Conservation (phyloP, 164 flowering plant genomes). For the Protea cynaroides region DNA sequence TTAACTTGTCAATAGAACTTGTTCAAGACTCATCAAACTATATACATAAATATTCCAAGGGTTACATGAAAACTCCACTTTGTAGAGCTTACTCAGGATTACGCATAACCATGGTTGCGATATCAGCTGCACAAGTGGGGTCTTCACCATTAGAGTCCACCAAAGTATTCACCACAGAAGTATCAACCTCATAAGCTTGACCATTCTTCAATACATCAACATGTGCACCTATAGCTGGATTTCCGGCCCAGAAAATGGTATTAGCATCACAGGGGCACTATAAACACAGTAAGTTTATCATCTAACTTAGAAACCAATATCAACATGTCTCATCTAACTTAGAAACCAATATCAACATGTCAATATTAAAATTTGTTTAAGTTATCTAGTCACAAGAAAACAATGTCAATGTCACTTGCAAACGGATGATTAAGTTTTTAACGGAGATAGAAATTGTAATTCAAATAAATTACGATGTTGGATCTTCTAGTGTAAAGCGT, state of each 20-base stretch:
- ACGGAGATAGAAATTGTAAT: no score
- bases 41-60: not conserved
- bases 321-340: not conserved
- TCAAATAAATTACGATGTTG: no score
- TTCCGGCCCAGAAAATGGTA: constrained; percentile 21
- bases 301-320: not conserved
- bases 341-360: not conserved
- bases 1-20: not conserved
- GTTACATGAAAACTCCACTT: not conserved
- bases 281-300: not conserved
- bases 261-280: constrained; percentile 3
- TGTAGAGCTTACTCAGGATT: constrained; percentile 26
- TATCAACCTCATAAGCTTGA: constrained; percentile 15
- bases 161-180: constrained; percentile 9
- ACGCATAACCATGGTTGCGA: constrained; percentile 4
- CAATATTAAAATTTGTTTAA: not conserved
- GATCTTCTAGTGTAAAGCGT: no score
- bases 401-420: no score
- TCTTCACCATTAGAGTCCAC: constrained; percentile 15
- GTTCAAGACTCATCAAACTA: not conserved
- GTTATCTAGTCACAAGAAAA: no score
- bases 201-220: constrained; percentile 11
- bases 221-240: constrained; percentile 13
- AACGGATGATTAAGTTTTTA: no score
- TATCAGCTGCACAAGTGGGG: constrained; percentile 15